Conservation (phyloP, 2,329 filamentous ascomycete species). For the Aspergillus sp. region DNA sequence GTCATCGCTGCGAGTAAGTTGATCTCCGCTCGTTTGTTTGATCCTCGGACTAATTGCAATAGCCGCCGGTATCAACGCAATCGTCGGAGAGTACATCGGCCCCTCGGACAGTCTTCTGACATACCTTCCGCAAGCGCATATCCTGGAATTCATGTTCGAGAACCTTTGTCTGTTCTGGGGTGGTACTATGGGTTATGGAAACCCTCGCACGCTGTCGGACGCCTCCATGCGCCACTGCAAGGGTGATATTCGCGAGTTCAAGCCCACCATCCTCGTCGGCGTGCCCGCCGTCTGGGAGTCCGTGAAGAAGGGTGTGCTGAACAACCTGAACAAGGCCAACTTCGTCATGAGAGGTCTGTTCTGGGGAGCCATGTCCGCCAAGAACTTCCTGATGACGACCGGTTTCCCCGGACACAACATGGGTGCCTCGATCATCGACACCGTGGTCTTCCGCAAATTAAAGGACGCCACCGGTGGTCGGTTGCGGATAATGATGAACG, state of each 20-base stretch:
- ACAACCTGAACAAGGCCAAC: constrained; percentile 71
- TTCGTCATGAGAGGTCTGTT: constrained; percentile 75
- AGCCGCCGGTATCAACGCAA: constrained; percentile 77
- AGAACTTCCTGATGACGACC: constrained; percentile 58
- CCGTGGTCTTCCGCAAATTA: constrained; percentile 86
- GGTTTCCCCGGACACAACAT: constrained; percentile 49
- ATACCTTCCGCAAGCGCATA: constrained; percentile 92
- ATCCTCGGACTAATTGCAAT: constrained; percentile 14
- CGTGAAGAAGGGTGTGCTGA: constrained; percentile 88
- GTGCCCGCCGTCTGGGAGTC: constrained; percentile 98
- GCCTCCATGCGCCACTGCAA: constrained; percentile 82
- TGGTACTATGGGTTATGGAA: constrained; percentile 89
- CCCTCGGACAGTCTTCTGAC: constrained; percentile 78
- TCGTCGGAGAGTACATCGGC: constrained; percentile 75
- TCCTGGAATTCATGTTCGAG: constrained; percentile 94
- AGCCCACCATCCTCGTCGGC: constrained; percentile 85
- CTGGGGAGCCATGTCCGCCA: constrained; percentile 63
- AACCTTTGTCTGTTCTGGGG: constrained; percentile 87
- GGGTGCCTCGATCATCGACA: constrained; percentile 70
- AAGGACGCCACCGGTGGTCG: constrained; percentile 85
- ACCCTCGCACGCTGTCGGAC: constrained; percentile 84
- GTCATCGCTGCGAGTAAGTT: constrained; percentile 73
- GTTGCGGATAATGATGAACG: constrained; percentile 89
- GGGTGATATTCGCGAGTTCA: constrained; percentile 90
- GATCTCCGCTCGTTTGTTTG: background rate